Evolutionary conservation across 495 filamentous ascomycete species (phyloP).

Genomic region (Annulohypoxylon nitens): DNA sequence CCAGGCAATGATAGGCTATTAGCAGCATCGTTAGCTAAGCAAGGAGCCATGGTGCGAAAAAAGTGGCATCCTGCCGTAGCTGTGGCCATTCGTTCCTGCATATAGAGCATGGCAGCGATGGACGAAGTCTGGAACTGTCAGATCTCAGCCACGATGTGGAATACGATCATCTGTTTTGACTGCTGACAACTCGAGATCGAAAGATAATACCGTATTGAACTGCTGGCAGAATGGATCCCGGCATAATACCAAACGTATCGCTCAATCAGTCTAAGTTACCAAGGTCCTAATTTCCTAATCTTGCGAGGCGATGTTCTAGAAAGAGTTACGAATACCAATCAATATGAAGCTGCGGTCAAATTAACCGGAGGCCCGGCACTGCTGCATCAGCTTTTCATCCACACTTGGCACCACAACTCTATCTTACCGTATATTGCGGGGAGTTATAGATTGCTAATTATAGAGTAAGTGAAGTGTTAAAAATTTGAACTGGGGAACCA

Average conservation of each 20-base stretch:
- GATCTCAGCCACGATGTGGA: slow-evolving; percentile 28
- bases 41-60: slow-evolving; percentile 32
- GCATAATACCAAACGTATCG: not conserved
- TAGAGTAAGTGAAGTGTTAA: slow-evolving; percentile 5
- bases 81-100: slow-evolving; percentile 18
- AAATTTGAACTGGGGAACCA: not conserved
- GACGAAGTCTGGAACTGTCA: slow-evolving; percentile 1
- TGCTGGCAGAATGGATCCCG: not conserved
- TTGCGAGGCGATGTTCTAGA: slow-evolving; percentile 33
- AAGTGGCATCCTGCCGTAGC: slow-evolving; percentile 1
- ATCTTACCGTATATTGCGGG: slow-evolving; percentile 25
- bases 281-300: slow-evolving; percentile 4
- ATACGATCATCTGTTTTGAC: slow-evolving; percentile 21
- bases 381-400: slow-evolving; percentile 35
- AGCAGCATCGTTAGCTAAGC: slow-evolving; percentile 26
- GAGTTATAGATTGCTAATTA: slow-evolving; percentile 22
- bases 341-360: slow-evolving; percentile 31
- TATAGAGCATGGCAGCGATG: not conserved
- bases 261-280: not conserved
- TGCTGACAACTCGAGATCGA: slow-evolving; percentile 37
- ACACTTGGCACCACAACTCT: slow-evolving; percentile 34
- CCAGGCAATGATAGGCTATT: slow-evolving; percentile 33
- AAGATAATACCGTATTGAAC: slow-evolving; percentile 21
- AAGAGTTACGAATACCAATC: not conserved
- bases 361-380: slow-evolving; percentile 37